Conservation (phyloP, 1,284 basidiomycete genomes). For the Sparassis latifolia region DNA sequence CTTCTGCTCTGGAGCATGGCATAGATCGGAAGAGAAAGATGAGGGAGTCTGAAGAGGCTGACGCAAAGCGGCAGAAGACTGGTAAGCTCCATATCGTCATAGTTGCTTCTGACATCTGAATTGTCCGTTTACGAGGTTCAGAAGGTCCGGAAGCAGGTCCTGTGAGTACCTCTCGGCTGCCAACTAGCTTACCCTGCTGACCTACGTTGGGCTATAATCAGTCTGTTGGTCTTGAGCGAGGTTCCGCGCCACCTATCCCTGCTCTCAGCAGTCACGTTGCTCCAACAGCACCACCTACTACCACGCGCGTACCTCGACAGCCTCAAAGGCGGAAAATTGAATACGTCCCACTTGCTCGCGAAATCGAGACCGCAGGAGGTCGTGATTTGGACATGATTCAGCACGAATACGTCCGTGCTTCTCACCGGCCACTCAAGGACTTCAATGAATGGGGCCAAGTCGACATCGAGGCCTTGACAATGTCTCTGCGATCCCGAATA, state of each 20-base stretch:
- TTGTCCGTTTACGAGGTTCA: conserved; percentile 12
- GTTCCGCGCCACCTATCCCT: conserved; percentile 5
- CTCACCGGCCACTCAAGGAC: conserved; percentile 55
- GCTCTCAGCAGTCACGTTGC: conserved; percentile 2
- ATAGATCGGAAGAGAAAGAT: conserved; percentile 63
- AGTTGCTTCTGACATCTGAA: conserved; percentile 5
- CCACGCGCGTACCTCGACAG: conserved; percentile 19
- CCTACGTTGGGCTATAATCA: conserved; percentile 3
- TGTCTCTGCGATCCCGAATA: conserved; percentile 86
- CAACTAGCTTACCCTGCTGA: background rate
- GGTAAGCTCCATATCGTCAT: conserved; percentile 33
- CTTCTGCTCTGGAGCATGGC: conserved; percentile 34
- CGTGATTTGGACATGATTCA: conserved; percentile 76
- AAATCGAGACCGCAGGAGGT: conserved; percentile 78
- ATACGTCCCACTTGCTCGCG: conserved; percentile 80
- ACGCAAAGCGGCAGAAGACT: conserved; percentile 66
- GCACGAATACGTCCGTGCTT: conserved; percentile 46
- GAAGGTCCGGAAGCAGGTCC: conserved; percentile 22
- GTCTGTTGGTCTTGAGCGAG: conserved; percentile 15
- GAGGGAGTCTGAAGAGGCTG: conserved; percentile 51
- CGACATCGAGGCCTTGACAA: conserved; percentile 83
- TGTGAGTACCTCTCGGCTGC: conserved; percentile 14
- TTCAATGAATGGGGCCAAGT: conserved; percentile 81
- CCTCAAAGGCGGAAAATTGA: conserved; percentile 75
- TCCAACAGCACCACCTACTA: conserved; percentile 3